Evolutionary conservation across 306 rosid genomes (phyloP).

Genomic region (Alnus glutinosa): DNA sequence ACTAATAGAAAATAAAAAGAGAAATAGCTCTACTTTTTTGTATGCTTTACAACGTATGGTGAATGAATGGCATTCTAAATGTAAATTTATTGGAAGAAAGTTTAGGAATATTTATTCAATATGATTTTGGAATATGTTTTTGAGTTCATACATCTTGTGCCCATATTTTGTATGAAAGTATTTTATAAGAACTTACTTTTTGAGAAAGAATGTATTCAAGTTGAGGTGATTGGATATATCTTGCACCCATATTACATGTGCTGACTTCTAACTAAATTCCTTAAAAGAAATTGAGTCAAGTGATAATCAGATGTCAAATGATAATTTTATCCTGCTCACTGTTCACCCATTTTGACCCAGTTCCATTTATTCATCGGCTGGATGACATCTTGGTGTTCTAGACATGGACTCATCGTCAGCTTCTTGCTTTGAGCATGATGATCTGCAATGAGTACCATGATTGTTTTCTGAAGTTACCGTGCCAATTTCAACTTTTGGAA

Average conservation of each 20-base stretch:
- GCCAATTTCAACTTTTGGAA: slow-evolving; percentile 16
- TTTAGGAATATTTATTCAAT: not conserved
- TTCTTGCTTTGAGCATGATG: not conserved
- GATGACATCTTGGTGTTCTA: not conserved
- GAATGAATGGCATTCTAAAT: not conserved
- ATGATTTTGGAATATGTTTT: not conserved
- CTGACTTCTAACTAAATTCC: not conserved
- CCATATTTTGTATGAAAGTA: too few species aligned
- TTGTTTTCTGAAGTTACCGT: not conserved
- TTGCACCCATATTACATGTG: not conserved
- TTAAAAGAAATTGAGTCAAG: not conserved
- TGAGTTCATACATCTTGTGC: too few species aligned
- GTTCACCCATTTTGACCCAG: not conserved
- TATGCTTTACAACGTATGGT: not conserved
- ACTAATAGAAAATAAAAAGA: not conserved
- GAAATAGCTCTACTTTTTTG: not conserved
- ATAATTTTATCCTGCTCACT: not conserved
- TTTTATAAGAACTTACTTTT: not conserved
- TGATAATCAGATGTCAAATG: not conserved
- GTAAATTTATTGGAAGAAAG: not conserved
- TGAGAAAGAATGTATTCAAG: not conserved
- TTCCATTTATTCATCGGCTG: not conserved
- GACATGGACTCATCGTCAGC: not conserved
- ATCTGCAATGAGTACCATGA: not conserved
- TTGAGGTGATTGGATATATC: not conserved